These are phyloP conservation scores for Arthonia radiata DNA, from an alignment of 495 filamentous ascomycete species.

Conservation along the genomic window DNA sequence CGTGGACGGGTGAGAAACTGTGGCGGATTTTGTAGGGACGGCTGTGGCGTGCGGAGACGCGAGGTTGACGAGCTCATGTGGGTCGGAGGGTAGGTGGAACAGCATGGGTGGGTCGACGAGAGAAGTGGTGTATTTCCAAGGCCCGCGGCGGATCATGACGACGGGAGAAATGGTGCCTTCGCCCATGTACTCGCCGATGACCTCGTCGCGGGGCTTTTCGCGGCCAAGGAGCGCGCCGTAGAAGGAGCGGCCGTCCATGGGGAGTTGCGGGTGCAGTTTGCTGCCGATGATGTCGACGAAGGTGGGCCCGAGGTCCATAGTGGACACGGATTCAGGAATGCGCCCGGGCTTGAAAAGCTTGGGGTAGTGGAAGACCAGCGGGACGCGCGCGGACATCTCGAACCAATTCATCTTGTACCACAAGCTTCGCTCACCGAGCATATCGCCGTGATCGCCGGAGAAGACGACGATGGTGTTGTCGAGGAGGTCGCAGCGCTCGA, in stretches of 20 bases:
- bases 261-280: slow-evolving; percentile 31
- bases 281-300: slow-evolving; percentile 56
- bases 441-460: slow-evolving; percentile 75
- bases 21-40: slow-evolving; percentile 12
- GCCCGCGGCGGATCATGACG: slow-evolving; percentile 72
- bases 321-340: slow-evolving; percentile 55
- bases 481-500: slow-evolving; percentile 49
- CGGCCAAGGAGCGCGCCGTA: slow-evolving; percentile 41
- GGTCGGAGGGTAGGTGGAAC: slow-evolving; percentile 48
- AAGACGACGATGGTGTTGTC: slow-evolving; percentile 72
- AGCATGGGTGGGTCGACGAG: slow-evolving; percentile 58
- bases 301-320: slow-evolving; percentile 64
- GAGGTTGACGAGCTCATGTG: slow-evolving; percentile 47
- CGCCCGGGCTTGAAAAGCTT: slow-evolving; percentile 37
- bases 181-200: slow-evolving; percentile 70
- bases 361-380: slow-evolving; percentile 52
- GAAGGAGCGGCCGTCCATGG: slow-evolving; percentile 54
- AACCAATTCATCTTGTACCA: slow-evolving; percentile 96
- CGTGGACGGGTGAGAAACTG: slow-evolving; percentile 16
- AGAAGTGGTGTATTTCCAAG: slow-evolving; percentile 66
- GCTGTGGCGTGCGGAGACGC: slow-evolving; percentile 20
- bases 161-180: slow-evolving; percentile 66
- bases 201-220: slow-evolving; percentile 37
- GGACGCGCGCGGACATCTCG: slow-evolving; percentile 61
- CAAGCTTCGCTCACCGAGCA: slow-evolving; percentile 68